Evolutionary conservation across 805 yeast genomes (phyloP), one percentile per base, ranked within the genome.

Genomic region (Nakazawaea siamensis): DNA sequence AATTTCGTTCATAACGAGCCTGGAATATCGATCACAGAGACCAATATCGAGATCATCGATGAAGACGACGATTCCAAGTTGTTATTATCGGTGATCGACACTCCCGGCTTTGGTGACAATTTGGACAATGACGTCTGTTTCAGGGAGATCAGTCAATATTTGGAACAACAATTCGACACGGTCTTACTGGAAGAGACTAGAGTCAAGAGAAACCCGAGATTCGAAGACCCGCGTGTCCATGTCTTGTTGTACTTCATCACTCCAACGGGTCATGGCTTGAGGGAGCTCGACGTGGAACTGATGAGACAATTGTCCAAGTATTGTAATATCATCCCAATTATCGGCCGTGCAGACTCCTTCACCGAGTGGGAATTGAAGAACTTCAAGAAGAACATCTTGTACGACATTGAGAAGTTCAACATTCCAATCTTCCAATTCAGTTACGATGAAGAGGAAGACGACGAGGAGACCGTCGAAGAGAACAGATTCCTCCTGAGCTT

Each of bases 101-200:
- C 79, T 19, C 73, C 82, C 31, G 76, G 84, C 18, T 70, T 66
- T 60, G 75, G 79, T 44, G 73, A 79, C 47, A 74, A 75, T 49
- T 56, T 74, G 42, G 64, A 74, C 53, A 75, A 75, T 47, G 72
- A 73, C 31, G 46, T 79, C 33, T 80, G 90, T 50, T 75, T 71
- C 48, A 63, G 60, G 10, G 92, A 82, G 50, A 72, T 82, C 34
- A 71, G 73, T 35, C 65, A 68, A 38, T 83, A 70, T 51, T 58
- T 83, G 48, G 81, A 79, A 52, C 86, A 79, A 51, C 90, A 82
- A 51, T 82, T 81, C 51, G 88, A 80, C 52, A 62, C 69, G 38
- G 86, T 83, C 0, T 66, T 87, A 31, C 85, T 84, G 2, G 95
- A 87, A 54, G 96, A 87, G 55, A 82, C 92, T 1, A 68, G 90